These are phyloP conservation scores for Spiromastix sp. DNA, from an alignment of 2,329 filamentous ascomycete genomes.

Conservation along the genomic window DNA sequence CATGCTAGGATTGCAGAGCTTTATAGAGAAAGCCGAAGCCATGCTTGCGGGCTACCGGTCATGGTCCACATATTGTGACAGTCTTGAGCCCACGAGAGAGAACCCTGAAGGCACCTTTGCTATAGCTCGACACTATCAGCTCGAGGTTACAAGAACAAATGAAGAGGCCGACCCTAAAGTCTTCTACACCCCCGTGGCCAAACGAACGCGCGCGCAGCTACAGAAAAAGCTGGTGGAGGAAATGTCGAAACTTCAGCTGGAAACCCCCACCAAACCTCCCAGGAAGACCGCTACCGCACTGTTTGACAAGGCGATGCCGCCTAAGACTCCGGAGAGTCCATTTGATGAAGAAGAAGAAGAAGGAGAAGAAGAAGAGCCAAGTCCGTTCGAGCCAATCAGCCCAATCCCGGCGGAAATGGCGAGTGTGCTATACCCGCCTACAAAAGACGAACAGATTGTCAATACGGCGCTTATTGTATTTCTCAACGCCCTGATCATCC, in stretches of 20 bases:
- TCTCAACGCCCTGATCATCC: conserved; percentile 11
- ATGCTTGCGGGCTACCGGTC: conserved; percentile 1
- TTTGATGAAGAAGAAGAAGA: conserved; percentile 2
- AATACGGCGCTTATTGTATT: conserved; percentile 12
- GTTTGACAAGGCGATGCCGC: conserved; percentile 2
- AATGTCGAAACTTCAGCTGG: conserved; percentile 3
- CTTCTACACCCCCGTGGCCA: conserved; percentile 5
- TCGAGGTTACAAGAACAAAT: conserved; percentile 3
- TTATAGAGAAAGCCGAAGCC: not conserved
- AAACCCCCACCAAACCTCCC: conserved; percentile 6
- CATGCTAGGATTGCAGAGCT: not conserved
- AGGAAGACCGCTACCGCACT: conserved; percentile 3
- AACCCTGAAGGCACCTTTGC: conserved; percentile 2
- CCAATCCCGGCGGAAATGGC: conserved; percentile 7
- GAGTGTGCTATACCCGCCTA: conserved; percentile 7
- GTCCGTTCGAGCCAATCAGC: conserved; percentile 3
- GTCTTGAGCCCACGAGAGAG: not conserved
- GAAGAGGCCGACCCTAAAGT: conserved; percentile 4
- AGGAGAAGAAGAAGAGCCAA: conserved; percentile 1
- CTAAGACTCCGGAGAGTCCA: conserved; percentile 1
- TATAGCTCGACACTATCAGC: conserved; percentile 5
- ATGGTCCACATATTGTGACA: conserved; percentile 2
- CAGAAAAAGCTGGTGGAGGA: conserved; percentile 1
- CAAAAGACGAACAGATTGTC: conserved; percentile 15
- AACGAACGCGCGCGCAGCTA: conserved; percentile 4